phyloP scores from a whole-genome alignment of 116 monocot species.

The Iris pallida region DNA sequence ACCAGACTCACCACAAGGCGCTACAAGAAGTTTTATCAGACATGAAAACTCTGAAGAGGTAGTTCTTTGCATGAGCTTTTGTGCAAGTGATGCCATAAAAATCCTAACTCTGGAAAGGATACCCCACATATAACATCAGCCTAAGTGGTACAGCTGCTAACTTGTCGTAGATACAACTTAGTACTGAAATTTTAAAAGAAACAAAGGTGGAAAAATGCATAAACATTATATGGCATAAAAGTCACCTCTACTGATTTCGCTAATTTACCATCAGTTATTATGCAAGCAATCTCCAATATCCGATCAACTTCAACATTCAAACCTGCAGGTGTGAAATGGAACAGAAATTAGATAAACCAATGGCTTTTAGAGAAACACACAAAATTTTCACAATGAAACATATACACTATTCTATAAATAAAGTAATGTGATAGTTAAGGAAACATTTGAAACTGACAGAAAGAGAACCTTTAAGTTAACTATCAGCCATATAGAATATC shows the following conservation, averaged over 20 bases:
- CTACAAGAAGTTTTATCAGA: too few relatives aligned
- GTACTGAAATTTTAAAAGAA: neutral
- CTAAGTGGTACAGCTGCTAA: neutral
- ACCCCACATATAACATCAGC: too few relatives aligned
- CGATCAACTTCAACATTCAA: constrained; percentile 79
- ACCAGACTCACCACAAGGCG: too few relatives aligned
- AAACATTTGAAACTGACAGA: neutral
- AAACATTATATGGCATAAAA: neutral
- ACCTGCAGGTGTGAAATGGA: constrained; percentile 31
- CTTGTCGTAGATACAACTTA: neutral
- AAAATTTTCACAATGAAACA: neutral
- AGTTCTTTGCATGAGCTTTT: too few relatives aligned
- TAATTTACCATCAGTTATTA: constrained; percentile 87
- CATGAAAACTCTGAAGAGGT: too few relatives aligned
- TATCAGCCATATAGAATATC: too few relatives aligned
- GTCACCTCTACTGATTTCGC: constrained; percentile 70
- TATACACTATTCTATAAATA: neutral
- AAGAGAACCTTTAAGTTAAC: neutral
- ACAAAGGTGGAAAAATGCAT: neutral
- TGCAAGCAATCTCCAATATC: constrained; percentile 96
- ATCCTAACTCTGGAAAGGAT: too few relatives aligned
- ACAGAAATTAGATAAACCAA: neutral
- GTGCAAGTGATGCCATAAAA: too few relatives aligned
- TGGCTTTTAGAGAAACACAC: neutral
- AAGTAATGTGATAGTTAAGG: neutral